Conservation (phyloP, 169 alveolate genomes). For the Plasmodium gallinaceum region DNA sequence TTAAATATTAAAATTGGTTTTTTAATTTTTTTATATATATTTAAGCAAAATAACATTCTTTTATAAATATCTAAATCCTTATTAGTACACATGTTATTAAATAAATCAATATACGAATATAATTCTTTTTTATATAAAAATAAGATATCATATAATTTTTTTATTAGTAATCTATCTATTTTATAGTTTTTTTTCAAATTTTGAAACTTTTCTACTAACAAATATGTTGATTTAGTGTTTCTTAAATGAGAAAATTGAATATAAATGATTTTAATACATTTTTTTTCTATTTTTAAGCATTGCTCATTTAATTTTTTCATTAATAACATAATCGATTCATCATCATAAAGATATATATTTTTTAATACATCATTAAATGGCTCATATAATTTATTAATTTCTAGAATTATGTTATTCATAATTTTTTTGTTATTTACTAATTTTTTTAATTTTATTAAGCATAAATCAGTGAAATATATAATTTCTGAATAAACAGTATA, state of each 20-base stretch:
- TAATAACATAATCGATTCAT: conserved; percentile 63
- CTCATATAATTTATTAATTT: conserved; percentile 65
- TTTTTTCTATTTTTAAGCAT: conserved; percentile 61
- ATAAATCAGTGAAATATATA: conserved; percentile 72
- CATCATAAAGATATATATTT: conserved; percentile 69
- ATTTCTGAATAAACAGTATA: conserved; percentile 75
- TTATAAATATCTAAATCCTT: conserved; percentile 51
- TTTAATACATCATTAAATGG: conserved; percentile 67
- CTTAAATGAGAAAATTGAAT: conserved; percentile 71
- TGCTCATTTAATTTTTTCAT: conserved; percentile 74
- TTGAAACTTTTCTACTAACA: conserved; percentile 64
- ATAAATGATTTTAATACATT: conserved; percentile 63
- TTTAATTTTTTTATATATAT: conserved; percentile 69
- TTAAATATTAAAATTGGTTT: conserved; percentile 69
- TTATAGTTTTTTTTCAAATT: conserved; percentile 57
- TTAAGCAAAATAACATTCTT: conserved; percentile 41
- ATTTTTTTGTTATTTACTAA: conserved; percentile 62
- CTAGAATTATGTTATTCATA: conserved; percentile 59
- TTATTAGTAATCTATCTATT: conserved; percentile 73
- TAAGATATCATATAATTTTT: conserved; percentile 56
- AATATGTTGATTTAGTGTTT: conserved; percentile 49
- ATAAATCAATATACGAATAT: conserved; percentile 38
- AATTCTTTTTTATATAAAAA: conserved; percentile 60
- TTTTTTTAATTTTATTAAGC: conserved; percentile 73
- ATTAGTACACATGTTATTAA: conserved; percentile 51